phyloP scores from a whole-genome alignment of 805 yeast genomes.

The Candida silvicultrix region DNA sequence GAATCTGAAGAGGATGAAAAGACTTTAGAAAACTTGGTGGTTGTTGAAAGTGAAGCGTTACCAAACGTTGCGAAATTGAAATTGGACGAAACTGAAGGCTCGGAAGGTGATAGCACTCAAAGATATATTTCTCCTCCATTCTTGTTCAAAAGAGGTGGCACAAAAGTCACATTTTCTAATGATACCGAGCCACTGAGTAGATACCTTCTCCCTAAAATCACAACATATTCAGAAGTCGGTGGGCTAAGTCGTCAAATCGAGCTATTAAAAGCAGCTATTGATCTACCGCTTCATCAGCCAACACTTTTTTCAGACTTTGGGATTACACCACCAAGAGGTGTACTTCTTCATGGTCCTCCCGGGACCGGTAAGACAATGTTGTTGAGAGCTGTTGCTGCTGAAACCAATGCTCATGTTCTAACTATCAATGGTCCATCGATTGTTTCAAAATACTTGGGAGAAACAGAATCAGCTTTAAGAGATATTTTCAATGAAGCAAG shows the following conservation, averaged over 20 bases:
- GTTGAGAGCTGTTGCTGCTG: constrained; percentile 73
- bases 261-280: constrained; percentile 57
- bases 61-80: constrained; percentile 34
- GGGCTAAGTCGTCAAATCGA: constrained; percentile 66
- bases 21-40: constrained; percentile 8
- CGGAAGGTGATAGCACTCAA: constrained; percentile 11
- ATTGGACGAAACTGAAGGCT: constrained; percentile 20
- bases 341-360: constrained; percentile 92
- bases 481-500: constrained; percentile 80
- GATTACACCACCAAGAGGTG: constrained; percentile 90
- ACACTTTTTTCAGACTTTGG: constrained; percentile 74
- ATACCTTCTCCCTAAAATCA: constrained; percentile 36
- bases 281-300: constrained; percentile 77
- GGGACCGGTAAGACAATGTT: constrained; percentile 96
- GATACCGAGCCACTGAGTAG: constrained; percentile 27
- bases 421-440: constrained; percentile 88
- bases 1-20: constrained; percentile 14
- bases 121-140: constrained; percentile 40
- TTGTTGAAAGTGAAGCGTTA: constrained; percentile 25
- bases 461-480: constrained; percentile 82
- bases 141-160: constrained; percentile 33
- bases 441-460: constrained; percentile 90
- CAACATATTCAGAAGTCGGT: constrained; percentile 58
- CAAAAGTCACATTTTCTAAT: constrained; percentile 20
- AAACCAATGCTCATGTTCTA: constrained; percentile 74